Percentiles rank a stretch among this genome's conserved stretches.
Evolutionary conservation across 805 yeast genomes (phyloP).

Genomic region (Suhomyces canberraensis): DNA sequence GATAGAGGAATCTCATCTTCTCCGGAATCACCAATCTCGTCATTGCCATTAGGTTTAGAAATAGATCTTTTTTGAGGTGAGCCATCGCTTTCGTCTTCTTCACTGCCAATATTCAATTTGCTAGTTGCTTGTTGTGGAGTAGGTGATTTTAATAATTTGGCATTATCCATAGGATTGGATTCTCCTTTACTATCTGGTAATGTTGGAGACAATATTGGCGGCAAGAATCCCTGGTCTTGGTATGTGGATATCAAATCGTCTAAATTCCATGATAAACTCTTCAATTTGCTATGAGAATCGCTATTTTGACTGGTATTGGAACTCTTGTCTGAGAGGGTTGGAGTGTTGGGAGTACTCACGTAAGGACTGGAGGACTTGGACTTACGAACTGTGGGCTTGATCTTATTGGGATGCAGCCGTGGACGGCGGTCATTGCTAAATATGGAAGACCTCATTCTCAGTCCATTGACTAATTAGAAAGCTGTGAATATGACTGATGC

Average conservation of each 20-base stretch:
- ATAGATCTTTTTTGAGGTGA: not conserved
- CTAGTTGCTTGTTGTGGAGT: not conserved
- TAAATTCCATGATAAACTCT: slow-evolving; percentile 30
- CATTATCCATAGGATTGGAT: not conserved
- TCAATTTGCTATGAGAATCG: slow-evolving; percentile 1
- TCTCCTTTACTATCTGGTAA: slow-evolving; percentile 20
- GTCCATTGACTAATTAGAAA: not conserved
- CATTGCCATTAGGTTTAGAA: not conserved
- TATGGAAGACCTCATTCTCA: slow-evolving; percentile 30
- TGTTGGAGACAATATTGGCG: slow-evolving; percentile 39
- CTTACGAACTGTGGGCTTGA: slow-evolving; percentile 8
- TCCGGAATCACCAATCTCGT: slow-evolving; percentile 1
- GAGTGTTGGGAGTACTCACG: slow-evolving; percentile 8
- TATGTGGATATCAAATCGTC: slow-evolving; percentile 37
- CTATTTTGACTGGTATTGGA: not conserved
- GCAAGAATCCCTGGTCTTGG: slow-evolving; percentile 30
- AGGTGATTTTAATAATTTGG: not conserved
- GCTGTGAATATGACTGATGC: too few species aligned
- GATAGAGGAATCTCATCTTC: slow-evolving; percentile 30
- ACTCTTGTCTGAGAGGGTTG: slow-evolving; percentile 1
- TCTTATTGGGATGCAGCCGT: slow-evolving; percentile 2
- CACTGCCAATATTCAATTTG: not conserved
- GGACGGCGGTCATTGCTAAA: slow-evolving; percentile 18
- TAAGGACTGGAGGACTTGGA: slow-evolving; percentile 18
- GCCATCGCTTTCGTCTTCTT: slow-evolving; percentile 2